Base-by-base conservation (phyloP, 345 rosid genomes). In the Euphorbia lathyris region DNA sequence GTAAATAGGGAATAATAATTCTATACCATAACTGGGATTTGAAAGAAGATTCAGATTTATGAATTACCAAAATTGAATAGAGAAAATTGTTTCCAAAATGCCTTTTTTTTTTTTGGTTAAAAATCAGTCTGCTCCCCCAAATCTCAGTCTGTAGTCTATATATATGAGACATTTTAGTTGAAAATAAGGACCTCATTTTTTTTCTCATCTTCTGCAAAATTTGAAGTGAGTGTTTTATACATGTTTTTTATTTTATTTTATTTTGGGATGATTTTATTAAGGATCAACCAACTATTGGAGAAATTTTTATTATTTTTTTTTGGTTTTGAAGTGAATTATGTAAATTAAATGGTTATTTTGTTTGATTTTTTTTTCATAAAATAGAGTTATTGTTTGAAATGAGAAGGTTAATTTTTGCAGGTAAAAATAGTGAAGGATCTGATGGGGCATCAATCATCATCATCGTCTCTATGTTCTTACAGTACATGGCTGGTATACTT, bases 371-470 rank as follows among this genome's bases (percentile, higher is more conserved):
- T n/a, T n/a, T n/a, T n/a, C n/a, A n/a, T n/a, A n/a, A 12, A 45
- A 7, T 45, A n/a, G n/a, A n/a, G n/a, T 45, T 16, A 45, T 12
- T 51, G 25, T 51, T 51, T 51, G 0, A 51, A 51, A 57, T 14
- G 6, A 29, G 10, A 27, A 30, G 63, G 22, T 14, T 45, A 45
- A 5, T 29, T 30, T 7, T 29, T 58, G 32, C 63, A 58, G 56
- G 9, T 6, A 51, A 36, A 9, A 17, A 34, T 48, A 12, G 9
- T 5, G 1, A 40, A 22, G 38, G 23, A 14, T 47, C 29, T 25
- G 25, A 65, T 65, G 65, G 65, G 65, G 5, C 40, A 61, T 61
- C 47, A 61, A 7, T 61, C 65, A 61, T 34, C 65, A 9, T 34
- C 47, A 1, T 60, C 64, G 9, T 57, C 56, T 22, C 4, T 10